Evolutionary conservation across 2,329 filamentous ascomycete genomes (phyloP), one percentile per base, ranked within the genome.

Genomic region (Lachnellula arida): DNA sequence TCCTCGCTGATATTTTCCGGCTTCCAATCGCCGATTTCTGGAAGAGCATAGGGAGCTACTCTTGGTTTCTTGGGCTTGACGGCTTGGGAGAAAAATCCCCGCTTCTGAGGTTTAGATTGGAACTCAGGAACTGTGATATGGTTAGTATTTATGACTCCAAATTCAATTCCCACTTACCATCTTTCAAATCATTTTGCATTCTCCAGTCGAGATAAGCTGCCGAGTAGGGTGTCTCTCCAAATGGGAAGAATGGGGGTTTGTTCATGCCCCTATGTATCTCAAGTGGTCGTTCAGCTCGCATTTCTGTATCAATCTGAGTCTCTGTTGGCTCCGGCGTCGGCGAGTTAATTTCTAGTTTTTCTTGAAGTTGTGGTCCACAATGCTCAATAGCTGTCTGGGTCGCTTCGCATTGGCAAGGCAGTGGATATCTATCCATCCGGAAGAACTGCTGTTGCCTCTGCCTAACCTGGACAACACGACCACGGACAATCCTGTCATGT

Each of bases 191-290:
- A 17, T 59, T 40, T 39, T 61, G 50, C 56, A 69, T 66, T 34
- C 56, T 46, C 28, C 51, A 64, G 52, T 60, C 65, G 32, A 59
- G 49, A 46, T 53, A 67, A 3, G 57, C 56, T 39, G 59, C 53
- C 44, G 68, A 63, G 53, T 60, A 67, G 25, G 63, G 60, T 5
- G 66, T 67, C 51, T 69, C 66, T 22, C 67, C 67, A 44, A 68
- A 67, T 23, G 65, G 65, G 44, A 65, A 67, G 19, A 56, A 28
- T 4, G 65, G 61, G 19, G 22, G 35, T 39, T 54, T 53, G 7
- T 61, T 60, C 15, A 28, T 44, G 34, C 54, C 54, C n/a, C 39
- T 43, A 48, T 56, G 35, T n/a, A 51, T 52, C 23, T 60, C 60
- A 19, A 22, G 12, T 12, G 57, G 48, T 15, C 19, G 15, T 19